phyloP scores from a whole-genome alignment of 1,139 yeast species.

The Geotrichum restrictum region DNA sequence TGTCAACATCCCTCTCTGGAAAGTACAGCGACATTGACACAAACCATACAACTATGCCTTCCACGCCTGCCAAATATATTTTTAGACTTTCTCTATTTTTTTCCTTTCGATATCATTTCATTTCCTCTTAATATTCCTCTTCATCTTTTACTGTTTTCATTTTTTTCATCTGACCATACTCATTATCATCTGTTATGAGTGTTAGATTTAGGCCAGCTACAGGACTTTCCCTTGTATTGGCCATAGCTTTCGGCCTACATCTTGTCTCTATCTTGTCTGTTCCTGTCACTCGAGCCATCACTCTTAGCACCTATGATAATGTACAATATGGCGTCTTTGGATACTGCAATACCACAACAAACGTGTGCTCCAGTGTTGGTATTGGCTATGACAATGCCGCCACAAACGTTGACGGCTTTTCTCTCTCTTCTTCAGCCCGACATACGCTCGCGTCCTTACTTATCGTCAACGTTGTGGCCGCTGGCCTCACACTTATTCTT shows the following conservation, averaged over 20 bases:
- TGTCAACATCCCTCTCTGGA: too few relatives aligned
- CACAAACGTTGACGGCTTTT: conserved; percentile 43
- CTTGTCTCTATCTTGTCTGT: conserved; percentile 57
- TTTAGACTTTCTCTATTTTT: background rate
- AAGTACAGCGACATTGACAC: too few relatives aligned
- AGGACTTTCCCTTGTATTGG: conserved; percentile 41
- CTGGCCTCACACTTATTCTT: conserved; percentile 63
- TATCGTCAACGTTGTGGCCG: conserved; percentile 76
- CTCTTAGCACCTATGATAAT: conserved; percentile 50
- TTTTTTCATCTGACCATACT: background rate
- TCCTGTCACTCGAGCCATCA: conserved; percentile 53
- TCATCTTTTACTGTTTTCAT: background rate
- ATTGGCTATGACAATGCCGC: conserved; percentile 47
- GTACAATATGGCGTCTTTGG: conserved; percentile 85
- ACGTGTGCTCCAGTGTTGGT: conserved; percentile 49
- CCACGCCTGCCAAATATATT: too few relatives aligned
- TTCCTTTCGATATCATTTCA: background rate
- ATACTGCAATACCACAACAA: conserved; percentile 49
- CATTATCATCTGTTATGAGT: conserved; percentile 31
- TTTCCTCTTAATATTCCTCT: background rate
- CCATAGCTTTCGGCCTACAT: conserved; percentile 53
- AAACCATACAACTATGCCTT: too few relatives aligned
- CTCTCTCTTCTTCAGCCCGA: conserved; percentile 57
- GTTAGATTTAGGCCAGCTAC: conserved; percentile 40
- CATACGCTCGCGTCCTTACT: conserved; percentile 64